Base-by-base conservation (phyloP, 345 rosid species). In the Salix purpurea region DNA sequence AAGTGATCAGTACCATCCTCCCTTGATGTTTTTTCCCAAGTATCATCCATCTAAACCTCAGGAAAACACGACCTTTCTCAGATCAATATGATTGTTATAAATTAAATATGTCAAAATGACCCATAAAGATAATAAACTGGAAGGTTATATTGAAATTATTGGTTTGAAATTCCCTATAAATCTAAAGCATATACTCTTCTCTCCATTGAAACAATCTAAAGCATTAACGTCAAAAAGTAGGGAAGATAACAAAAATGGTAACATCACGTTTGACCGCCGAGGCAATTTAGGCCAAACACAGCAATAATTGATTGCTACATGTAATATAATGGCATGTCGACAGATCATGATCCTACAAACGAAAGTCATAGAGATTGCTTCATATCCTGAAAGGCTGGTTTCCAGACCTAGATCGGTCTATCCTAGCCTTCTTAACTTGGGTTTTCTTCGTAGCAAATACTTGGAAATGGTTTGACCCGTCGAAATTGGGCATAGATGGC, bases 381-480 rank as follows among this genome's bases (percentile, higher is more conserved):
- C 81, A 88, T 85, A 86, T 90, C 94, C 93, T 84, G 87, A 85
- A 85, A 2, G 91, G 90, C 37, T 32, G 79, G 81, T 86, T 81
- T 60, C 78, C 87, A 5, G 87, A 78, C 78, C 76, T 81, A 2
- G 79, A 80, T 21, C 36, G 77, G 44, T 80, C 80, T 42, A 72
- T 64, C 68, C 82, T 87, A 0, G 84, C 78, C 85, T 83, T 86
- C 83, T 85, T 88, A 15, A 79, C 60, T 65, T 83, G 82, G 39
- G 75, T 67, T 83, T 85, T 89, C 83, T 82, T 80, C 3, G 86
- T 66, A 4, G 97, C 91, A 24, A 88, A 6, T 84, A 77, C 82
- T 83, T 93, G 99, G 92, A 96, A 96, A 65, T 76, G 92, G 85
- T 93, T 96, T 37, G 89, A 88, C 39, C 94, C 94, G 11, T 76